Evolutionary conservation across 768 basidiomycete species (phyloP).

Genomic region (Tricholoma sp.): DNA sequence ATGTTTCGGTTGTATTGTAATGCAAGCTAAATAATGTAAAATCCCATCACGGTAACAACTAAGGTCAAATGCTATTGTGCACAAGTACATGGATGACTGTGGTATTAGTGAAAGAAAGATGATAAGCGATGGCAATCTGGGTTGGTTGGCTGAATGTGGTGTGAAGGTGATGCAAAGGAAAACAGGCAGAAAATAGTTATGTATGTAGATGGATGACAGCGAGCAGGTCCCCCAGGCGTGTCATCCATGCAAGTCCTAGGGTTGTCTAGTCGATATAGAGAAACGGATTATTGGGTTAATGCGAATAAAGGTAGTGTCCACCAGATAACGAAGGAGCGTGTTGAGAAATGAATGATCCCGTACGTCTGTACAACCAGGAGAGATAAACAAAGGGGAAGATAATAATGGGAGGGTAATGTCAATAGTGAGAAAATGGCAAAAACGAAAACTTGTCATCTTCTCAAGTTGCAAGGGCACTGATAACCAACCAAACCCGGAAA

Average conservation of each 20-base stretch:
- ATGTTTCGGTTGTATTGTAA: background rate
- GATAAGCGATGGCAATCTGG: background rate
- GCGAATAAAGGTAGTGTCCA: background rate
- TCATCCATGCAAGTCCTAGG: background rate
- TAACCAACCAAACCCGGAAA: background rate
- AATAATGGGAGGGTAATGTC: background rate
- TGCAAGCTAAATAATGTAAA: no score
- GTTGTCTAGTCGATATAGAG: background rate
- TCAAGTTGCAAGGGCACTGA: background rate
- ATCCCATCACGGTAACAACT: background rate
- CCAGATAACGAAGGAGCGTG: background rate
- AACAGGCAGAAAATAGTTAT: background rate
- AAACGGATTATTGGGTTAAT: background rate
- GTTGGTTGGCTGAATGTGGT: background rate
- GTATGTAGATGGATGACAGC: background rate
- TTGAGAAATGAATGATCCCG: background rate
- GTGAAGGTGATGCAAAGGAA: background rate
- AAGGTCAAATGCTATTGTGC: background rate
- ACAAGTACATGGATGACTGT: background rate
- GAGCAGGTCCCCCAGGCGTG: background rate
- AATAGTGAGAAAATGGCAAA: background rate
- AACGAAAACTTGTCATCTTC: background rate
- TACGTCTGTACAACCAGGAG: conserved; percentile 2
- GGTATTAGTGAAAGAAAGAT: background rate
- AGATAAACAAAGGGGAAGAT: background rate